Percentiles rank a stretch among this genome's conserved stretches.
Conservation (phyloP, 1,284 basidiomycete genomes). For the Moesziomyces sp. region DNA sequence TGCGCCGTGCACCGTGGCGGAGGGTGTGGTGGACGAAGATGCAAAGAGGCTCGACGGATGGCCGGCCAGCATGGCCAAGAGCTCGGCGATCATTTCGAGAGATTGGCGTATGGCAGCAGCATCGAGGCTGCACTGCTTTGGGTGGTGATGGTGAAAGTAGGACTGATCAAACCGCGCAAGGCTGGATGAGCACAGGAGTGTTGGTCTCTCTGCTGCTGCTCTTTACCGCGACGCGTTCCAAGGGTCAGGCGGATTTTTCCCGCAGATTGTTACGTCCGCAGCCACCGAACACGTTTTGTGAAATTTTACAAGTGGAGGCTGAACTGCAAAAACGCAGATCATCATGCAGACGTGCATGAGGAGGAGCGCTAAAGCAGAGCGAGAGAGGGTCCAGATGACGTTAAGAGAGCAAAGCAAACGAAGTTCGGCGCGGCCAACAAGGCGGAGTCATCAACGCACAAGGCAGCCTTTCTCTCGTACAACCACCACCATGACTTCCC, state of each 20-base stretch:
- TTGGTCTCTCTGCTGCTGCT: conserved; percentile 17
- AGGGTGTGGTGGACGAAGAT: conserved; percentile 22
- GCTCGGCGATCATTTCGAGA: conserved; percentile 43
- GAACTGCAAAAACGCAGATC: background rate
- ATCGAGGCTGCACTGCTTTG: background rate
- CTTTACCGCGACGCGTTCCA: conserved; percentile 33
- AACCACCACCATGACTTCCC: conserved; percentile 20
- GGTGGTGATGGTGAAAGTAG: background rate
- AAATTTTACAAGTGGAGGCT: conserved; percentile 7
- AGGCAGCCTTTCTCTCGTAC: background rate
- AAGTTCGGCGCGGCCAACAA: no score
- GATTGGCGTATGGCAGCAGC: background rate
- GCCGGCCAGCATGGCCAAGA: conserved; percentile 48
- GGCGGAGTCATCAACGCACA: no score
- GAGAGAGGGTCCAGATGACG: background rate
- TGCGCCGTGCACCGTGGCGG: background rate
- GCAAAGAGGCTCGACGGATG: conserved; percentile 51
- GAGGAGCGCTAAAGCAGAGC: background rate
- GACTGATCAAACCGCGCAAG: background rate
- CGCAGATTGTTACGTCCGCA: conserved; percentile 1
- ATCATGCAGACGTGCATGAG: background rate
- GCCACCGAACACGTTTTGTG: background rate
- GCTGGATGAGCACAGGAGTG: conserved; percentile 19
- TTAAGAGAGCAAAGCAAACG: background rate
- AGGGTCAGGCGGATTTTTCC: background rate